These are phyloP conservation scores for Suhomyces bolitotheri DNA, from an alignment of 1,139 yeast genomes.

Conservation along the genomic window DNA sequence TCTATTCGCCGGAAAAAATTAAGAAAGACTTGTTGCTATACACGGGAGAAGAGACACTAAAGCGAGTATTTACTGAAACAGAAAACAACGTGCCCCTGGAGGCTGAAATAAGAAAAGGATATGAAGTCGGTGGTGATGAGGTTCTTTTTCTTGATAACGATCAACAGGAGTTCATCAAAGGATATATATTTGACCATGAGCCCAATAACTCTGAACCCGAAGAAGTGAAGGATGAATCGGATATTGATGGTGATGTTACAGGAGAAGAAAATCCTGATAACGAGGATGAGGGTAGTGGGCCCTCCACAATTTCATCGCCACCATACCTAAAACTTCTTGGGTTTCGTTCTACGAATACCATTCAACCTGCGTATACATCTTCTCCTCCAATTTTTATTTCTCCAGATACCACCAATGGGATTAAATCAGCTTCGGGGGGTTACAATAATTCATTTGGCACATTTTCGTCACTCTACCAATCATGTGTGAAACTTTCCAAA, in stretches of 20 bases:
- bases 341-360: slow-evolving; percentile 48
- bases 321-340: slow-evolving; percentile 62
- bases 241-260: slow-evolving; percentile 23
- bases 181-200: slow-evolving; percentile 39
- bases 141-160: slow-evolving; percentile 30
- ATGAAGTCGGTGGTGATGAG: slow-evolving; percentile 28
- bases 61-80: slow-evolving; percentile 51
- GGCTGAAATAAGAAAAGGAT: slow-evolving; percentile 27
- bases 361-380: slow-evolving; percentile 54
- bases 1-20: slow-evolving; percentile 56
- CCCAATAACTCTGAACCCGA: slow-evolving; percentile 8
- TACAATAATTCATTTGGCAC: slow-evolving; percentile 66
- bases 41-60: slow-evolving; percentile 51
- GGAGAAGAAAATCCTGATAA: slow-evolving; percentile 15
- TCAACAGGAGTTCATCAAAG: slow-evolving; percentile 31
- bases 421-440: slow-evolving; percentile 30
- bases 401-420: slow-evolving; percentile 41
- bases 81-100: slow-evolving; percentile 19
- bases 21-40: slow-evolving; percentile 42
- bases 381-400: slow-evolving; percentile 60
- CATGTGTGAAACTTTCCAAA: slow-evolving; percentile 51
- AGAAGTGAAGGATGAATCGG: background rate
- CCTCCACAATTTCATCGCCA: slow-evolving; percentile 23
- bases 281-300: slow-evolving; percentile 14
- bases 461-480: slow-evolving; percentile 65